phyloP scores from a whole-genome alignment of 2,329 filamentous ascomycete species.

The Sporothrix curviconia region DNA sequence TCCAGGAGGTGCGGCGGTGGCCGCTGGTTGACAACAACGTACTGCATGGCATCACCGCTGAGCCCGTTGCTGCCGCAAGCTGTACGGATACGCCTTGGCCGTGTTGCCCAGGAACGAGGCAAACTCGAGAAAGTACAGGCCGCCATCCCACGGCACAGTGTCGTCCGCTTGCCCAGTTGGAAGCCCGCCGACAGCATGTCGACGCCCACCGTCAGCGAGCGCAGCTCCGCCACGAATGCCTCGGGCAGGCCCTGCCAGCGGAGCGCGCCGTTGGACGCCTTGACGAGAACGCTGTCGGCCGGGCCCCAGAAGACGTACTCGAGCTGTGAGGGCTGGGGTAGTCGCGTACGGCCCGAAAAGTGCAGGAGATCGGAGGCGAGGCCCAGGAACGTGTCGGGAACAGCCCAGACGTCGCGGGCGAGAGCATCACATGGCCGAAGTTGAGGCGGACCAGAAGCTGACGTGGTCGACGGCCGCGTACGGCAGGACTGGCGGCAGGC shows the following conservation, averaged over 20 bases:
- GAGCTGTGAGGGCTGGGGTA: not conserved
- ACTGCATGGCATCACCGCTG: slow-evolving; percentile 4
- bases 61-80: slow-evolving; percentile 1
- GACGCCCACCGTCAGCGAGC: slow-evolving; percentile 6
- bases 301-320: slow-evolving; percentile 7
- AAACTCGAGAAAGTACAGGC: slow-evolving; percentile 8
- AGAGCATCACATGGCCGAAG: slow-evolving; percentile 4
- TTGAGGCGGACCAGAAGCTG: not conserved
- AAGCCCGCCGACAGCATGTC: slow-evolving; percentile 10
- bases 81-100: slow-evolving; percentile 9
- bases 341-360: not conserved
- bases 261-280: not conserved
- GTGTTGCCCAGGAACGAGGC: slow-evolving; percentile 5
- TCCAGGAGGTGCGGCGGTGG: not conserved
- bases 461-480: too few relatives aligned
- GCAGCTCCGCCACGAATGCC: not conserved
- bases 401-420: not conserved
- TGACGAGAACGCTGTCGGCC: slow-evolving; percentile 4
- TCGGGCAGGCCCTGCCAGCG: slow-evolving; percentile 7
- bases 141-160: slow-evolving; percentile 9
- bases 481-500: slow-evolving; percentile 25
- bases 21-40: slow-evolving; percentile 1
- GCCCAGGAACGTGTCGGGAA: slow-evolving; percentile 4
- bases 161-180: slow-evolving; percentile 5
- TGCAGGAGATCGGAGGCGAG: slow-evolving; percentile 1